Conservation (phyloP, 2,329 filamentous ascomycete species). For the Penicillium hesseltinei region DNA sequence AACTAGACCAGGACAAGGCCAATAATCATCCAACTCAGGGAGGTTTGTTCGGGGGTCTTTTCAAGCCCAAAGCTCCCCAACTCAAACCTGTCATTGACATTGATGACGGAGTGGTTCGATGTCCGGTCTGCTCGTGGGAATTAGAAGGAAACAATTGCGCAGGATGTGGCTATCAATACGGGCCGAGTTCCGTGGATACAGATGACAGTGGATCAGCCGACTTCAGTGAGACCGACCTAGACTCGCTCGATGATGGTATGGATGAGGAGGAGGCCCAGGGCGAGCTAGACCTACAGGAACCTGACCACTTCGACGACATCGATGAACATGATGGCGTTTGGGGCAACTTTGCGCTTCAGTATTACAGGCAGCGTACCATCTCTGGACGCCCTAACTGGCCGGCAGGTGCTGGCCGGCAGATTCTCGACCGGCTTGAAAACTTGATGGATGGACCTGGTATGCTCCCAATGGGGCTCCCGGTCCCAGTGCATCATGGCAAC, state of each 20-base stretch:
- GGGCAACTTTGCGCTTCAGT: conserved; percentile 9
- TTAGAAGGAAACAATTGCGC: conserved; percentile 56
- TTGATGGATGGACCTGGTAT: not conserved
- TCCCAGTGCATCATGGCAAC: not conserved
- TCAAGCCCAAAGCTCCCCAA: conserved; percentile 38
- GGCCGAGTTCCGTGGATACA: conserved; percentile 44
- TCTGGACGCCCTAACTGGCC: not conserved
- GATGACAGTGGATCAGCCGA: conserved; percentile 48
- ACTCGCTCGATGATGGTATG: conserved; percentile 21
- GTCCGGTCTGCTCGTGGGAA: conserved; percentile 63
- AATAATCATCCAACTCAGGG: conserved; percentile 50
- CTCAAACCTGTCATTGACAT: conserved; percentile 52
- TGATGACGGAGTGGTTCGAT: conserved; percentile 61
- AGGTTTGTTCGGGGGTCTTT: conserved; percentile 64
- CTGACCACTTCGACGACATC: conserved; percentile 25
- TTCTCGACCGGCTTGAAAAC: conserved; percentile 10
- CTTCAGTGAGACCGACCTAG: conserved; percentile 43
- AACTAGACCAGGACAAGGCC: conserved; percentile 60
- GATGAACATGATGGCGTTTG: conserved; percentile 23
- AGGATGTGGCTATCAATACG: conserved; percentile 52
- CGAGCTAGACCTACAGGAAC: not conserved
- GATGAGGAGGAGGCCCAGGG: conserved; percentile 29
- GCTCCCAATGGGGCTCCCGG: not conserved
- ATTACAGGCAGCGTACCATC: not conserved
- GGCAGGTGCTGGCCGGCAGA: not conserved